Evolutionary conservation across 1,139 yeast genomes (phyloP), one percentile per base, ranked within the genome.

Genomic region (Meyerozyma athensensis): DNA sequence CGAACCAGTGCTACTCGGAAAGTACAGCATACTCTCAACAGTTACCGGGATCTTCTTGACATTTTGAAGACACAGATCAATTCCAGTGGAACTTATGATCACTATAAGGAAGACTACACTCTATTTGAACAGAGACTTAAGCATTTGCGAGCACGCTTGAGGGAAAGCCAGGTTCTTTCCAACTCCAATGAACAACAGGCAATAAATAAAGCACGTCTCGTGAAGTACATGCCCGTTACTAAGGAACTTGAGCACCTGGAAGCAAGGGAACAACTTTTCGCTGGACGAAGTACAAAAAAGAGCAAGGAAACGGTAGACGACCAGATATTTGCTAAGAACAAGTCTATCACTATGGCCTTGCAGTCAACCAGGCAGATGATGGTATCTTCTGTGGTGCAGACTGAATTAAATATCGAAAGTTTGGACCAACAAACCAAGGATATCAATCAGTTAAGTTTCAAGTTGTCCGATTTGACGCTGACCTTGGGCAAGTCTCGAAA

Each of bases 381-480:
- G 54, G 50, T 77, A 31, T 63, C 79, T 9, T 65, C 81, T 3
- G 67, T 79, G 7, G 51, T 79, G 40, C 82, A 81, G 44, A 75
- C 84, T 5, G 83, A 79, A 43, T 58, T 81, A 39, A 81, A 81
- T 46, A 61, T 81, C 24, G 80, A 77, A 35, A 74, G 79, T 20
- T 61, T 83, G 12, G 81, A 79, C 34, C 74, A 70, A 39, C 82
- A 84, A 31, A 71, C 84, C 0, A 65, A 68, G 31, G 74, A 76
- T 33, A 61, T 83, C 42, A 47, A 58, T 6, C 60, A 62, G 22
- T 64, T 81, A 43, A 74, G 78, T 39, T 58, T 70, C 2, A 69
- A 73, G 33, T 78, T 81, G 45, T 76, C 78, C 35, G 70, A 69
- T 39, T 57, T 82, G 37, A 43, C 41, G n/a, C 18, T 34, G 1